Percentiles rank a stretch among this genome's conserved stretches.
These are phyloP conservation scores for Celoporthe dispersa DNA, from an alignment of 2,329 filamentous ascomycete species.

Conservation along the genomic window DNA sequence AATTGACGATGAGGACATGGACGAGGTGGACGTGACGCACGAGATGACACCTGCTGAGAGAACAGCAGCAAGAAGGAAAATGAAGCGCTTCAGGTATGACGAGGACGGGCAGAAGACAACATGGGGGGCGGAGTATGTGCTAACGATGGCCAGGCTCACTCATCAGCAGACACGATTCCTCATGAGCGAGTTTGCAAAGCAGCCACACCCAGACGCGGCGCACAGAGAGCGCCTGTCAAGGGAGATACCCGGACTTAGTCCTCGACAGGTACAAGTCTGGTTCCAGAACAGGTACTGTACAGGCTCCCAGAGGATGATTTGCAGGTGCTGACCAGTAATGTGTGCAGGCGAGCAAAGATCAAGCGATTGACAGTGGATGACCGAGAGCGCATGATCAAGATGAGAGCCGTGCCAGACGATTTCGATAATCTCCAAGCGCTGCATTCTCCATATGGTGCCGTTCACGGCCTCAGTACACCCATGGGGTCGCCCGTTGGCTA, in stretches of 20 bases:
- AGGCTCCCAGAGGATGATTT: neutral
- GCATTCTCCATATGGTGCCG: constrained; percentile 69
- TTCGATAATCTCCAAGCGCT: constrained; percentile 73
- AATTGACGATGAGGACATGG: constrained; percentile 63
- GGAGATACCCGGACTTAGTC: constrained; percentile 89
- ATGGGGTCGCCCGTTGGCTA: constrained; percentile 55
- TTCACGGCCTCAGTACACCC: constrained; percentile 55
- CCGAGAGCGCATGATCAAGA: constrained; percentile 72
- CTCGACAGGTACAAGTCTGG: constrained; percentile 95
- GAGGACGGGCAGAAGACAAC: constrained; percentile 9
- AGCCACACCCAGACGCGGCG: constrained; percentile 90
- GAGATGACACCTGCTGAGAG: constrained; percentile 61
- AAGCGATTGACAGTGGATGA: constrained; percentile 73
- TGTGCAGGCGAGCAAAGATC: constrained; percentile 67
- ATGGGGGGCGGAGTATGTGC: constrained; percentile 16
- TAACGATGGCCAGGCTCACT: constrained; percentile 68
- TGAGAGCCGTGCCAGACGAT: constrained; percentile 71
- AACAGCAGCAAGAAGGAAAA: constrained; percentile 63
- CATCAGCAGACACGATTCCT: constrained; percentile 97
- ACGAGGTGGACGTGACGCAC: constrained; percentile 50
- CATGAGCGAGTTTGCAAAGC: constrained; percentile 95
- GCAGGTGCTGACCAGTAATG: constrained; percentile 29
- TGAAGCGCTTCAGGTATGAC: constrained; percentile 78
- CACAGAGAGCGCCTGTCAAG: constrained; percentile 85
- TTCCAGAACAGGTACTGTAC: constrained; percentile 87